Percentiles rank a stretch among this genome's conserved stretches.
Conservation (phyloP, 2,329 filamentous ascomycete genomes). For the Chalaropsis ovoidea region DNA sequence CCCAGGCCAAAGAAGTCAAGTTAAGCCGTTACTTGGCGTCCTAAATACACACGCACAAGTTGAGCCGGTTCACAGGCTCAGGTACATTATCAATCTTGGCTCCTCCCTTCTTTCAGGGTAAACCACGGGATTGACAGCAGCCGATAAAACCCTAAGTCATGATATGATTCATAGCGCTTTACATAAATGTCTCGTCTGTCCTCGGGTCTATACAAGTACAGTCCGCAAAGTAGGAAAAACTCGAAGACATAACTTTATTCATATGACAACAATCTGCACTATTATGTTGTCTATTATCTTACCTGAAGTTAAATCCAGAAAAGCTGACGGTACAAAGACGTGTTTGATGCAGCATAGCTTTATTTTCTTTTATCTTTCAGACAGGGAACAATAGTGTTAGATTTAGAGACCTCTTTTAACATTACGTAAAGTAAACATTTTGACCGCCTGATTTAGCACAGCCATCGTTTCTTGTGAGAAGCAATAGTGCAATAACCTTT, state of each 20-base stretch:
- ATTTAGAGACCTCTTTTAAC: too few relatives aligned
- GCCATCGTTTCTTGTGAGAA: not conserved
- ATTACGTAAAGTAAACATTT: too few relatives aligned
- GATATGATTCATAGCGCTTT: not conserved
- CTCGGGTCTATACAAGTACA: too few relatives aligned
- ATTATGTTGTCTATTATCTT: not conserved
- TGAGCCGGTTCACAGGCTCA: too few relatives aligned
- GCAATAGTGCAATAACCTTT: too few relatives aligned
- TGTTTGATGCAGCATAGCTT: not conserved
- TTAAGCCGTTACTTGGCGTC: not conserved
- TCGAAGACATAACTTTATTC: not conserved
- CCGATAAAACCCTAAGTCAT: not conserved
- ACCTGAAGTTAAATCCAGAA: not conserved
- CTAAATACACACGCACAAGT: not conserved
- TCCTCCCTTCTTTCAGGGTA: not conserved
- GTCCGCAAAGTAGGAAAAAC: not conserved
- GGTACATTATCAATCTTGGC: too few relatives aligned
- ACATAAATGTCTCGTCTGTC: too few relatives aligned
- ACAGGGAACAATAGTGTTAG: too few relatives aligned
- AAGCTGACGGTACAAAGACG: not conserved
- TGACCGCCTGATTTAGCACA: too few relatives aligned
- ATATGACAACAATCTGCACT: not conserved
- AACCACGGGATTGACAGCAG: not conserved
- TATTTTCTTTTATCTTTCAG: not conserved
- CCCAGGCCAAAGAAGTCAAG: not conserved